A percentile compares a stretch with the other conserved stretches of the same genome.
These are phyloP conservation scores for Hansenula lynferdii DNA, from an alignment of 1,139 yeast species.

Conservation along the genomic window DNA sequence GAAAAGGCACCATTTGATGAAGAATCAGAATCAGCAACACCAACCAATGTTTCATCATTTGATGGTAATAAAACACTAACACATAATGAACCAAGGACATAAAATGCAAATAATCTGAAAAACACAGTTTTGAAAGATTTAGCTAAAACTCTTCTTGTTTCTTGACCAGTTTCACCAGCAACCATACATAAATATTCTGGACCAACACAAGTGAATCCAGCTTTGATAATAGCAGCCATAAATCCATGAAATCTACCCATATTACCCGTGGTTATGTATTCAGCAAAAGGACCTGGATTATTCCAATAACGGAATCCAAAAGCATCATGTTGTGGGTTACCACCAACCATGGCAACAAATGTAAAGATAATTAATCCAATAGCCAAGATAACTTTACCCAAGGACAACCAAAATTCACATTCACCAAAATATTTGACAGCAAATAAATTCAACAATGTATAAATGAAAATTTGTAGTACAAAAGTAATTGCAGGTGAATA, in stretches of 20 bases:
- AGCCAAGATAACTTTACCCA: slow-evolving; percentile 63
- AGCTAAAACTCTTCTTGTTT: slow-evolving; percentile 44
- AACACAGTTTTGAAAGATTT: slow-evolving; percentile 43
- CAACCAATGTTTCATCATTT: slow-evolving; percentile 35
- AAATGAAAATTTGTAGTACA: slow-evolving; percentile 45
- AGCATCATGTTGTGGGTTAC: slow-evolving; percentile 63
- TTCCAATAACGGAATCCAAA: slow-evolving; percentile 70
- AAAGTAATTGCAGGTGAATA: slow-evolving; percentile 46
- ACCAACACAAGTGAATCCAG: slow-evolving; percentile 72
- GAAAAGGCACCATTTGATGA: slow-evolving; percentile 47
- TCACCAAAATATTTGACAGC: slow-evolving; percentile 53
- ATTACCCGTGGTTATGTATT: slow-evolving; percentile 40
- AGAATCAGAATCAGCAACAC: slow-evolving; percentile 56
- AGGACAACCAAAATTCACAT: slow-evolving; percentile 40
- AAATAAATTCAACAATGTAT: slow-evolving; percentile 38
- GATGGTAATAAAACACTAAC: slow-evolving; percentile 44
- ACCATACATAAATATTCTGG: slow-evolving; percentile 62
- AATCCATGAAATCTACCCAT: slow-evolving; percentile 63
- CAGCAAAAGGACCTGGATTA: slow-evolving; percentile 48
- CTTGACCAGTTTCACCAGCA: slow-evolving; percentile 44
- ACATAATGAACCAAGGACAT: slow-evolving; percentile 39
- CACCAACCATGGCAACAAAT: slow-evolving; percentile 76
- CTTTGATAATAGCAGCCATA: slow-evolving; percentile 54
- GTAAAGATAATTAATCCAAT: slow-evolving; percentile 69
- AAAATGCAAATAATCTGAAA: slow-evolving; percentile 40